A percentile compares a stretch with the other conserved stretches of the same genome.
Conservation (phyloP, 2,329 filamentous ascomycete species). For the Fusarium burgessii region DNA sequence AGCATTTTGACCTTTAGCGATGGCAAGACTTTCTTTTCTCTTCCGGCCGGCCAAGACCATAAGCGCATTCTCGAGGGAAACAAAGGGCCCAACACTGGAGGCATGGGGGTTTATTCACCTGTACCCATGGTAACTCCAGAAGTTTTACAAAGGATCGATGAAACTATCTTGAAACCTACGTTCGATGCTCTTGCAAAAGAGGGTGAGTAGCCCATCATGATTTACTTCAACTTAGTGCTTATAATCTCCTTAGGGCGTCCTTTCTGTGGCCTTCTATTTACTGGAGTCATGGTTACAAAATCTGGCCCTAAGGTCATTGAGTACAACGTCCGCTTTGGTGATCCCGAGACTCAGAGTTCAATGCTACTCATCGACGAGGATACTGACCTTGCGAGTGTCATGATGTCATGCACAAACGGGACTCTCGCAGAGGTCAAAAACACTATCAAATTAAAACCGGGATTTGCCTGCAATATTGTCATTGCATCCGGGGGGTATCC, state of each 20-base stretch:
- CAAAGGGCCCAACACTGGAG: slow-evolving; percentile 77
- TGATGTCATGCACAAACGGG: slow-evolving; percentile 82
- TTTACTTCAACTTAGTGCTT: background rate
- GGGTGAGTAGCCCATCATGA: slow-evolving; percentile 47
- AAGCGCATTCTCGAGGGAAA: slow-evolving; percentile 78
- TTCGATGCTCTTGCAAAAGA: slow-evolving; percentile 71
- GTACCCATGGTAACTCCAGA: slow-evolving; percentile 66
- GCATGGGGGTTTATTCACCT: slow-evolving; percentile 80
- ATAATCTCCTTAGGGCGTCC: slow-evolving; percentile 48
- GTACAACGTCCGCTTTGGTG: slow-evolving; percentile 91
- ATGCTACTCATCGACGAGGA: slow-evolving; percentile 79
- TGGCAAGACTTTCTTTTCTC: slow-evolving; percentile 71
- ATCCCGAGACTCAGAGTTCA: slow-evolving; percentile 87
- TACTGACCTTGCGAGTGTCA: slow-evolving; percentile 84
- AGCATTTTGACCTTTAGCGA: slow-evolving; percentile 77
- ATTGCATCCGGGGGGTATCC: slow-evolving; percentile 89
- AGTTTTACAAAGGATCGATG: slow-evolving; percentile 68
- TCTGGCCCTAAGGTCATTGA: slow-evolving; percentile 82
- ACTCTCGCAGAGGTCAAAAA: slow-evolving; percentile 74
- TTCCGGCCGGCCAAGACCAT: slow-evolving; percentile 79
- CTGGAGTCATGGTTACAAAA: slow-evolving; percentile 86
- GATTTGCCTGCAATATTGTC: slow-evolving; percentile 84
- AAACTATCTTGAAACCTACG: slow-evolving; percentile 71
- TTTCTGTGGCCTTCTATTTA: slow-evolving; percentile 79
- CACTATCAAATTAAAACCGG: slow-evolving; percentile 69